Base-by-base conservation (phyloP, 2,329 filamentous ascomycete genomes). In the Colletotrichum gigasporum region DNA sequence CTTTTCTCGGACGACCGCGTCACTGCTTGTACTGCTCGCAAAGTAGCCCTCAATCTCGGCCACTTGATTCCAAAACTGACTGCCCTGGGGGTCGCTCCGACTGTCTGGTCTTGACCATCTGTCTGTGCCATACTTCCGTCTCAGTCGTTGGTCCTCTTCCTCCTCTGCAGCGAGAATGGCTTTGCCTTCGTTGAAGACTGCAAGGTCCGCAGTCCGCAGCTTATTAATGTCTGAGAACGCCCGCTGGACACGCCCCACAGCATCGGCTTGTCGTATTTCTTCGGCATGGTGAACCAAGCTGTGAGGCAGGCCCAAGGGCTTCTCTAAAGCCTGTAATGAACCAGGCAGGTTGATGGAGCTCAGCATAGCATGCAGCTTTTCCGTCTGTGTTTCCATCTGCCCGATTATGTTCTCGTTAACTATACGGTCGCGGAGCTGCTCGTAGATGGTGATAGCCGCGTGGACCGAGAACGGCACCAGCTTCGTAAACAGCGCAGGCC, bases 381-480 rank as follows among this genome's bases (percentile, higher is more conserved):
- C 88, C 0, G 93, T 97, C 70, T 98, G 84, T 0, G 83, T 85
- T 71, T 98, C 94, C 4, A 98, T 81, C 72, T 96, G 91, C 24
- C 91, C 89, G 50, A 97, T 91, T 30, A 98, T 93, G 52, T 88
- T 92, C 69, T 93, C 91, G 73, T 96, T 97, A 42, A 99, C 90
- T 62, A 97, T 82, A n/a, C 94, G 87, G 75, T 99, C 94, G 61
- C 94, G 86, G 12, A 94, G 87, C 73, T 98, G 94, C 58, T 94
- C 94, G 73, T 99, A 99, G 32, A 98, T 97, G 48, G 93, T 97
- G 1, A 94, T 93, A 7, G 96, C 96, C 50, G 98, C 87, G 72
- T 99, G 96, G 0, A 98, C 96, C 0, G 94, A 94, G 74, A 97
- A 98, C 0, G 96, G 96, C 0, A 99, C 96, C 2, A 99, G 85